These are phyloP conservation scores for Vigna reflexopilosa DNA, from an alignment of 306 rosid genomes.

Conservation along the genomic window DNA sequence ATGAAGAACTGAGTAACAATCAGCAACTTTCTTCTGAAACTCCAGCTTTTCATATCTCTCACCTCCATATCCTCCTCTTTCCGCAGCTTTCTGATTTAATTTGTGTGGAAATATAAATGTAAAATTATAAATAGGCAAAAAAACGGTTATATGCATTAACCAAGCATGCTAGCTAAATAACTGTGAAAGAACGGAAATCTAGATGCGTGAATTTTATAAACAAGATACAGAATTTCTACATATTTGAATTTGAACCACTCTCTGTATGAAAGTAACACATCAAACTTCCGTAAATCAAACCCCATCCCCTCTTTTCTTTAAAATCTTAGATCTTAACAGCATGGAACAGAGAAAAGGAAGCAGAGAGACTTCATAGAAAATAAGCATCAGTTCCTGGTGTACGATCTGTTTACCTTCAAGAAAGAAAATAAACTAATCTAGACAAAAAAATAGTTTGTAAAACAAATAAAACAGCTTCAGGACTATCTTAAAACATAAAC, in stretches of 20 bases:
- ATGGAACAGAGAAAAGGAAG: conserved; percentile 13
- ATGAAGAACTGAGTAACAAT: conserved; percentile 63
- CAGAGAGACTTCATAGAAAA: background rate
- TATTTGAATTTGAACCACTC: conserved; percentile 20
- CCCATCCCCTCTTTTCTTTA: background rate
- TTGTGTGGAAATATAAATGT: conserved; percentile 13
- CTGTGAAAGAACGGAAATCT: conserved; percentile 12
- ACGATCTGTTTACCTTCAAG: background rate
- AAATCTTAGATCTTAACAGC: conserved; percentile 10
- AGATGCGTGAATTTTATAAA: conserved; percentile 1
- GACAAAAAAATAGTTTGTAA: background rate
- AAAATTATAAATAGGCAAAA: conserved; percentile 6
- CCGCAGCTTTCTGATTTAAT: conserved; percentile 79
- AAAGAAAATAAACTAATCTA: conserved; percentile 29
- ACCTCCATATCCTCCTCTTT: conserved; percentile 92
- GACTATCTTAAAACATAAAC: conserved; percentile 13
- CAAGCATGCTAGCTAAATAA: conserved; percentile 4
- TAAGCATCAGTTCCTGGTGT: conserved; percentile 5
- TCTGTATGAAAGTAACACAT: background rate
- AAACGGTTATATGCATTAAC: conserved; percentile 2
- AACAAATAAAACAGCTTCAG: conserved; percentile 29
- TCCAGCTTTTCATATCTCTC: conserved; percentile 93
- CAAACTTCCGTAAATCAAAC: conserved; percentile 8
- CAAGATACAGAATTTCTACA: conserved; percentile 2
- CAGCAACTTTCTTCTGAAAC: conserved; percentile 66